Percentiles rank a stretch among this genome's conserved stretches.
These are phyloP conservation scores for Hypoxylon sp. DNA, from an alignment of 2,329 filamentous ascomycete species.

Conservation along the genomic window DNA sequence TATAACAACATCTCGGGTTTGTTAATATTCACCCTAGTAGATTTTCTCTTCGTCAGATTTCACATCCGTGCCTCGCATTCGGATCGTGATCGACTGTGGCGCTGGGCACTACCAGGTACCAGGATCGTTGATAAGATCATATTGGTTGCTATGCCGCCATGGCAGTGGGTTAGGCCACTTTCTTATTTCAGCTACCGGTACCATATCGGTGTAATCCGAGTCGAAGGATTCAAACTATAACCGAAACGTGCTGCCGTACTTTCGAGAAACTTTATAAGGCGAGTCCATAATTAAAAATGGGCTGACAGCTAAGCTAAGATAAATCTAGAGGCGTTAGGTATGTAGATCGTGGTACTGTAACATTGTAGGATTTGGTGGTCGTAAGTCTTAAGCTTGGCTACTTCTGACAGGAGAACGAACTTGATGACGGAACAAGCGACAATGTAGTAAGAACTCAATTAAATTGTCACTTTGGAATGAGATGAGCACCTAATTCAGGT, in stretches of 20 bases:
- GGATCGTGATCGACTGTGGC: conserved; percentile 10
- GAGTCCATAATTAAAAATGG: background rate
- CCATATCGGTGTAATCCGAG: background rate
- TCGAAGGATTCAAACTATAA: background rate
- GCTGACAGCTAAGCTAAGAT: background rate
- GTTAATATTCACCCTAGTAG: conserved; percentile 25
- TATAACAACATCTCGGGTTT: conserved; percentile 17
- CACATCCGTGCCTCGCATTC: conserved; percentile 1
- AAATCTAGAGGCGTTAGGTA: background rate
- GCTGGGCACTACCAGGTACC: conserved; percentile 3
- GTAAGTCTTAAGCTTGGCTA: background rate
- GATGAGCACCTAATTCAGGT: background rate
- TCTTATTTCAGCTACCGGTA: background rate
- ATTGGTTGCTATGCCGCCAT: conserved; percentile 13
- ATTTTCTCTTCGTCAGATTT: conserved; percentile 11
- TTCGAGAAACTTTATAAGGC: background rate
- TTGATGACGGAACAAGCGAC: background rate
- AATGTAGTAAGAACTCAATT: background rate
- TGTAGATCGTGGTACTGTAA: background rate
- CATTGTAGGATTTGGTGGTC: background rate
- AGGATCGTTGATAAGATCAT: conserved; percentile 1
- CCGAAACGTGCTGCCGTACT: no score
- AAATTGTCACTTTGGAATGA: background rate
- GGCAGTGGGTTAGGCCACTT: background rate
- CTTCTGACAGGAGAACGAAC: background rate